Evolutionary conservation across 2,329 filamentous ascomycete species (phyloP), one percentile per base, ranked within the genome.

Genomic region (Botrytis deweyae): DNA sequence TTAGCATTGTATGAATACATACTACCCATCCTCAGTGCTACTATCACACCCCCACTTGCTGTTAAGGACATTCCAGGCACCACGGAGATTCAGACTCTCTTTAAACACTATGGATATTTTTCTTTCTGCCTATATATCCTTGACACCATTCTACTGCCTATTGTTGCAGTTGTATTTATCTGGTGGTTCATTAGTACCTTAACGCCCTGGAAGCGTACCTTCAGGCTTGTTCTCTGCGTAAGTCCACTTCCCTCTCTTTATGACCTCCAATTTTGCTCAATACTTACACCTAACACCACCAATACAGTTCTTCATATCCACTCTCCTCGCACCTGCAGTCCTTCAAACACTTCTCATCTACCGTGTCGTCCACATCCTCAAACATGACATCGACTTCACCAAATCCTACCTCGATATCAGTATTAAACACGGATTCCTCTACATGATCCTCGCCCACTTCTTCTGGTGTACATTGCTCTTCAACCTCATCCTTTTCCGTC

Each of bases 221-320:
- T 69, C 52, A 42, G 49, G 18, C 25, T n/a, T 25, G 52, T 69
- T 58, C 66, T 69, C 33, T 69, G 49, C 38, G 66, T 58, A 69
- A 58, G 66, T 58, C n/a, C 6, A 29, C 18, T 55, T 4, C 22
- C 40, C 22, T n/a, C 33, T 8, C 14, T 22, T 16, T 2, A 4
- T 36, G 40, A 0, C 16, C 33, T 22, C 10, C 16, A 38, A 58
- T 29, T n/a, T 44, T 38, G 16, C n/a, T 16, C 25, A 69, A 12
- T 8, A 5, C 58, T 2, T 44, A 25, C 25, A 42, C 3, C 66
- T 59, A 42, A 69, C n/a, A 58, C 25, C 10, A 20, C 10, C 14
- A 58, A n/a, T 36, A 5, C 18, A 58, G 66, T 33, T 69, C 25
- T 69, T 69, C 16, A 42, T 38, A 58, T 38, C 3, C 36, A 58